A percentile compares a stretch with the other conserved stretches of the same genome.
phyloP scores from a whole-genome alignment of 768 basidiomycete species.

The Leucosporidium scottii region DNA sequence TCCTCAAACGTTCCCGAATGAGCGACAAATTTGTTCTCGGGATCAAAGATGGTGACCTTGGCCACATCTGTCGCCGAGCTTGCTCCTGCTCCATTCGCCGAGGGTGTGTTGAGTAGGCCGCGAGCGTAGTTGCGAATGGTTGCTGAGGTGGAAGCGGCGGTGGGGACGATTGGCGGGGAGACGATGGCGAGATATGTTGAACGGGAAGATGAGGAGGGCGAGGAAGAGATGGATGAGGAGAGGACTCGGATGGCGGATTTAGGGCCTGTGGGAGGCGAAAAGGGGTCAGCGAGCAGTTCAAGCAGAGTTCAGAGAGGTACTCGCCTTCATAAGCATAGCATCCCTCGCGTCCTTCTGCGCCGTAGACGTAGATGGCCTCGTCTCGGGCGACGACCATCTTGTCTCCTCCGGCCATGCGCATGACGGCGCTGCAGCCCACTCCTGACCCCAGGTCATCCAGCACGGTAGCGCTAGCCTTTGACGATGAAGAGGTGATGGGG shows the following conservation, averaged over 20 bases:
- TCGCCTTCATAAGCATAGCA: slow-evolving; percentile 89
- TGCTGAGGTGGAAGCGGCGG: slow-evolving; percentile 59
- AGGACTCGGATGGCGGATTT: slow-evolving; percentile 32
- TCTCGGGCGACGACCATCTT: slow-evolving; percentile 74
- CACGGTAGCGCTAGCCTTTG: slow-evolving; percentile 57
- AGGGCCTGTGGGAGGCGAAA: slow-evolving; percentile 6
- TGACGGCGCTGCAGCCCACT: slow-evolving; percentile 75
- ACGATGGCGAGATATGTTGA: slow-evolving; percentile 80
- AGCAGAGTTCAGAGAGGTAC: slow-evolving; percentile 1
- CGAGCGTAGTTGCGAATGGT: slow-evolving; percentile 63
- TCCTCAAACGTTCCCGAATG: slow-evolving; percentile 72
- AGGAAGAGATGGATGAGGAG: slow-evolving; percentile 4
- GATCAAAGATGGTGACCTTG: slow-evolving; percentile 70
- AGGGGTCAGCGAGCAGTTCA: background rate
- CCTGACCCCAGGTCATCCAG: slow-evolving; percentile 82
- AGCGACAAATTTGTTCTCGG: slow-evolving; percentile 82
- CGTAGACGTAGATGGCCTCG: slow-evolving; percentile 83
- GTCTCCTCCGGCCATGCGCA: slow-evolving; percentile 39
- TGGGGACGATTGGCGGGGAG: slow-evolving; percentile 70
- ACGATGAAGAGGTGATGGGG: slow-evolving; percentile 49
- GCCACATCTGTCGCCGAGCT: slow-evolving; percentile 13
- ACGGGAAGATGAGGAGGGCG: background rate
- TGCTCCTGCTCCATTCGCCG: background rate
- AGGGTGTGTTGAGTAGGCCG: slow-evolving; percentile 26
- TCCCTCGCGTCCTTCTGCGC: slow-evolving; percentile 68